Evolutionary conservation across 2,329 filamentous ascomycete species (phyloP).

Genomic region (Cladosporium oxysporum): DNA sequence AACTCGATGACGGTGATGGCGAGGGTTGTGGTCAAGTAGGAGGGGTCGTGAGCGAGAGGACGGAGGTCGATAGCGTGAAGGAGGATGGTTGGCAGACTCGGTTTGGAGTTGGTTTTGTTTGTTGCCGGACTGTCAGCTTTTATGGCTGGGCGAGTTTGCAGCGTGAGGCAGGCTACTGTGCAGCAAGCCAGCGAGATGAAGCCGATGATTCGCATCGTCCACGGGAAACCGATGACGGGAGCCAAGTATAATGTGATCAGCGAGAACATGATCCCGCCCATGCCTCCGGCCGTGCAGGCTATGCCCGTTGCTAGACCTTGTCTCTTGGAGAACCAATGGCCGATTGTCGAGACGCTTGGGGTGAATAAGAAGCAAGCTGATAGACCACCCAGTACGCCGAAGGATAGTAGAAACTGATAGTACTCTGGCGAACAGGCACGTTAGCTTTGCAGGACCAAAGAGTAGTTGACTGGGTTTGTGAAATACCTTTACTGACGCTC

Average conservation of each 20-base stretch:
- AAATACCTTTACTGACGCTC: conserved; percentile 5
- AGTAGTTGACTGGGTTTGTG: not conserved
- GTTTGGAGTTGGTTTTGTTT: not conserved
- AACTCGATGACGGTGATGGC: conserved; percentile 51
- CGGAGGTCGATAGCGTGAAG: conserved; percentile 44
- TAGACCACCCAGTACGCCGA: conserved; percentile 71
- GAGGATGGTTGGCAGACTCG: conserved; percentile 37
- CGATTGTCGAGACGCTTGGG: conserved; percentile 73
- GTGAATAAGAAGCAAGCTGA: conserved; percentile 79
- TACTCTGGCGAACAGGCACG: conserved; percentile 20
- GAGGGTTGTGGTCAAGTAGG: conserved; percentile 43
- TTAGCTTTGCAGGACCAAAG: not conserved
- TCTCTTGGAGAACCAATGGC: conserved; percentile 75
- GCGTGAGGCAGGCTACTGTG: conserved; percentile 20
- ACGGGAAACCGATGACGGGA: conserved; percentile 45
- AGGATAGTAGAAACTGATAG: conserved; percentile 54
- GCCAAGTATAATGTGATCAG: conserved; percentile 46
- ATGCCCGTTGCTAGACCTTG: conserved; percentile 79
- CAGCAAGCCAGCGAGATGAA: conserved; percentile 44
- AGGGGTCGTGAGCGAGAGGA: conserved; percentile 41
- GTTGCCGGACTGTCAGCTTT: not conserved
- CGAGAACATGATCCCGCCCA: conserved; percentile 50
- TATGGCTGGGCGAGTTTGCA: conserved; percentile 12
- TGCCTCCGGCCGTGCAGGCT: conserved; percentile 65
- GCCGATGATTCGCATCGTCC: conserved; percentile 48